Evolutionary conservation across 306 rosid genomes (phyloP), one percentile per base, ranked within the genome.

Genomic region (Medicago arabica): DNA sequence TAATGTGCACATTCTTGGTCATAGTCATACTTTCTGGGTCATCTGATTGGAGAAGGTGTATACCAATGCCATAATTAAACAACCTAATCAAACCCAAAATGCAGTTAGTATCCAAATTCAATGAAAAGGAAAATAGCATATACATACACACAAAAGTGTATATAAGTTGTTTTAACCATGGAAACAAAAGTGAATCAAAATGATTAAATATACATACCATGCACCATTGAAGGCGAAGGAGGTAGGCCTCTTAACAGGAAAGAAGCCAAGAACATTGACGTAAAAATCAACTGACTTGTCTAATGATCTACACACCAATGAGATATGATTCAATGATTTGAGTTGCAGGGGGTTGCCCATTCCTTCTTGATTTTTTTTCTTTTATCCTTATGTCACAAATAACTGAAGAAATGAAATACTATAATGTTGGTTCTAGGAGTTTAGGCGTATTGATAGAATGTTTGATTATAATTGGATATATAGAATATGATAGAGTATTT

Each of bases 241-340:
- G 34, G 39, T 77, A 58, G 85, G 85, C 12, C 85, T 72, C 76
- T 73, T 72, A 39, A 77, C 51, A 10, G 85, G 87, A 71, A 63
- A 43, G 84, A 93, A 91, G 25, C 96, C 97, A 80, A 93, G 96
- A 82, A 88, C 87, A 44, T 80, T 72, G 50, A 76, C 82, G 36
- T 93, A 93, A 67, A 93, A 91, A 66, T 85, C 79, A 72, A 84
- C 54, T 14, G 98, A 87, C 14, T 88, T 78, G 69, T 89, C 89
- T 28, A 93, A 38, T 61, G 98, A 91, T 77, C 84, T 85, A 82
- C 96, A 91, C 41, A 70, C 16, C 21, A 89, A 18, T n/a, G 98
- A 93, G 46, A 93, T 91, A 71, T 91, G 98, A 73, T 93, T 93
- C 84, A 93, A 68, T 31, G 98, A 88, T 84, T 86, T 91, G 21